These are phyloP conservation scores for Komagataella pseudopastoris DNA, from an alignment of 805 yeast species.

Conservation along the genomic window DNA sequence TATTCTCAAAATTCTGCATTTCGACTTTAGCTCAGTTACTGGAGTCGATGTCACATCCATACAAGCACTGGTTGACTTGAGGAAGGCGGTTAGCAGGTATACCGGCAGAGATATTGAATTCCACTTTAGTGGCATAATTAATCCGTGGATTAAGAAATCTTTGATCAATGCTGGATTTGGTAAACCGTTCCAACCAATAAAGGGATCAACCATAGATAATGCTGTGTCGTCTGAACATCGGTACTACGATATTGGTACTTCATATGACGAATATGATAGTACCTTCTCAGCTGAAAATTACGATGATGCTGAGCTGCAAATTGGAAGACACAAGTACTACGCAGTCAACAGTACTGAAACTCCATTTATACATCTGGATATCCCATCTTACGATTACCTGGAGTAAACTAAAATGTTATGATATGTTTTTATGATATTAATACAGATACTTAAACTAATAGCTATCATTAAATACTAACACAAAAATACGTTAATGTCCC, in stretches of 20 bases:
- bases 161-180: slow-evolving; percentile 73
- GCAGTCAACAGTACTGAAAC: slow-evolving; percentile 53
- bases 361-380: slow-evolving; percentile 69
- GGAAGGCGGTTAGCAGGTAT: slow-evolving; percentile 56
- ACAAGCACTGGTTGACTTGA: slow-evolving; percentile 64
- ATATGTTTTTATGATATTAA: too few relatives aligned
- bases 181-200: slow-evolving; percentile 16
- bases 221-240: slow-evolving; percentile 5
- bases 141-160: slow-evolving; percentile 79
- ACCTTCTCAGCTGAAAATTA: neutral
- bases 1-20: slow-evolving; percentile 50
- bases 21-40: slow-evolving; percentile 71
- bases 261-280: neutral
- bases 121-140: slow-evolving; percentile 76
- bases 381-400: slow-evolving; percentile 36
- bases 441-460: too few relatives aligned
- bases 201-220: slow-evolving; percentile 7
- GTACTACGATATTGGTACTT: slow-evolving; percentile 2
- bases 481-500: slow-evolving; percentile 28
- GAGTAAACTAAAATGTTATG: slow-evolving; percentile 1
- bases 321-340: slow-evolving; percentile 4
- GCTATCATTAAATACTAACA: slow-evolving; percentile 2
- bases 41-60: slow-evolving; percentile 70
- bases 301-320: slow-evolving; percentile 2
- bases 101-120: slow-evolving; percentile 78